Percentiles rank a stretch among this genome's conserved stretches.
Conservation (phyloP, 2,329 filamentous ascomycete species). For the Plenodomus biglobosus region DNA sequence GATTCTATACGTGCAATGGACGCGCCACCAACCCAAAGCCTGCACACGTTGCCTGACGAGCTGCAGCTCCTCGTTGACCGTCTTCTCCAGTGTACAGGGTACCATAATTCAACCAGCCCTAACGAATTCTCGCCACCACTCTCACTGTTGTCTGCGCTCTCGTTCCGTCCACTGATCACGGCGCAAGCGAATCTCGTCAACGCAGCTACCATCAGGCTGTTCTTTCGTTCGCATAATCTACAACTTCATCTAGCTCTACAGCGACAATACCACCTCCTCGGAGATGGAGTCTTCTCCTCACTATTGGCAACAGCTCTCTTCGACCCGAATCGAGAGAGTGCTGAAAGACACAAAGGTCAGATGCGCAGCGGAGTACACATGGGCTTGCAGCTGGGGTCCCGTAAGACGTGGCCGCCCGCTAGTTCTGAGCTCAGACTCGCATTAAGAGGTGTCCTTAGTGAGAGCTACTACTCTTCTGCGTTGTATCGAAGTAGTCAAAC, state of each 20-base stretch:
- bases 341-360: slow-evolving; percentile 70
- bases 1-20: slow-evolving; percentile 31
- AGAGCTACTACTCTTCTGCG: slow-evolving; percentile 62
- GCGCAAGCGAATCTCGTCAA: slow-evolving; percentile 78
- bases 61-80: slow-evolving; percentile 27
- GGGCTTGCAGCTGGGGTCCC: slow-evolving; percentile 78
- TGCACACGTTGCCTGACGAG: slow-evolving; percentile 28
- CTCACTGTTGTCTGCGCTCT: slow-evolving; percentile 63
- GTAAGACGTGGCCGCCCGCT: slow-evolving; percentile 87
- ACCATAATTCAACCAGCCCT: background rate
- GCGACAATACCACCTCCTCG: slow-evolving; percentile 77
- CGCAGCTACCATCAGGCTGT: slow-evolving; percentile 70
- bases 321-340: slow-evolving; percentile 75
- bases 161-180: slow-evolving; percentile 71
- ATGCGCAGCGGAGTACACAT: slow-evolving; percentile 67
- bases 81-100: slow-evolving; percentile 12
- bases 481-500: slow-evolving; percentile 30
- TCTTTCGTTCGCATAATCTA: slow-evolving; percentile 75
- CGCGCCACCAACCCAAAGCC: slow-evolving; percentile 17
- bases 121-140: slow-evolving; percentile 56
- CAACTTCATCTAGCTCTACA: slow-evolving; percentile 73
- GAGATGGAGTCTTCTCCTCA: slow-evolving; percentile 80
- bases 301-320: slow-evolving; percentile 82
- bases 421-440: slow-evolving; percentile 90
- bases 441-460: slow-evolving; percentile 79